These are phyloP conservation scores for Ramichloridium luteum DNA, from an alignment of 2,329 filamentous ascomycete genomes.

Conservation along the genomic window DNA sequence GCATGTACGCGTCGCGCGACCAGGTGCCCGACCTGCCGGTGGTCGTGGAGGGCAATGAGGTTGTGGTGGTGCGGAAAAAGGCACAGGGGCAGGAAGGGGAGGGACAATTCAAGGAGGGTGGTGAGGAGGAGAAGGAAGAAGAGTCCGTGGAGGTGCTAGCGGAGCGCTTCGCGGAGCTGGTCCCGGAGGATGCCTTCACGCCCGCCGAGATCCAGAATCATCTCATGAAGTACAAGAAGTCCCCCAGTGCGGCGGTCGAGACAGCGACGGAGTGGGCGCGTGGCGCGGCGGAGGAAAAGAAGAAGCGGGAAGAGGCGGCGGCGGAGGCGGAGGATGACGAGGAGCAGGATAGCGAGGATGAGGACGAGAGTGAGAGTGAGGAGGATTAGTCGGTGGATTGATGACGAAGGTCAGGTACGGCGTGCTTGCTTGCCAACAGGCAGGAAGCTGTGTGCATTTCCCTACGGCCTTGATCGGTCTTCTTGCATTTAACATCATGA, in stretches of 20 bases:
- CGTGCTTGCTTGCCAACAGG: too few species aligned
- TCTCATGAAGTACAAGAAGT: slow-evolving; percentile 39
- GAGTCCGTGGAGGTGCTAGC: slow-evolving; percentile 25
- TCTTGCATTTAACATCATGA: too few species aligned
- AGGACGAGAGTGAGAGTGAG: background rate
- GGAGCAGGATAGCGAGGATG: slow-evolving; percentile 4
- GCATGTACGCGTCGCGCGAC: slow-evolving; percentile 24
- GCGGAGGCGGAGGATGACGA: slow-evolving; percentile 6
- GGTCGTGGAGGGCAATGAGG: background rate
- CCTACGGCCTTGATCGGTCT: too few species aligned
- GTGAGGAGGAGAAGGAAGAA: slow-evolving; percentile 1
- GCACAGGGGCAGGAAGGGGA: slow-evolving; percentile 1
- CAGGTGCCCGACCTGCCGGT: slow-evolving; percentile 6
- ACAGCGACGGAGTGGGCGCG: slow-evolving; percentile 33
- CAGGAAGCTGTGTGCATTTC: too few species aligned
- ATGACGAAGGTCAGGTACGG: too few species aligned
- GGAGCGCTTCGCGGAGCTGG: slow-evolving; percentile 30
- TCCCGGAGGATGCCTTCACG: slow-evolving; percentile 38
- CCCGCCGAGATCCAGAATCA: slow-evolving; percentile 44
- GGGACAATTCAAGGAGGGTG: slow-evolving; percentile 2
- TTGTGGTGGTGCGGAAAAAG: background rate
- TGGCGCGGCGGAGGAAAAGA: slow-evolving; percentile 20
- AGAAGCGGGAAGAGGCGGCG: slow-evolving; percentile 10
- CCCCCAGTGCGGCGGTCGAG: slow-evolving; percentile 33
- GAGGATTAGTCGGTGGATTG: too few species aligned